phyloP scores from a whole-genome alignment of 2,329 filamentous ascomycete species.

The Claviceps sp. region DNA sequence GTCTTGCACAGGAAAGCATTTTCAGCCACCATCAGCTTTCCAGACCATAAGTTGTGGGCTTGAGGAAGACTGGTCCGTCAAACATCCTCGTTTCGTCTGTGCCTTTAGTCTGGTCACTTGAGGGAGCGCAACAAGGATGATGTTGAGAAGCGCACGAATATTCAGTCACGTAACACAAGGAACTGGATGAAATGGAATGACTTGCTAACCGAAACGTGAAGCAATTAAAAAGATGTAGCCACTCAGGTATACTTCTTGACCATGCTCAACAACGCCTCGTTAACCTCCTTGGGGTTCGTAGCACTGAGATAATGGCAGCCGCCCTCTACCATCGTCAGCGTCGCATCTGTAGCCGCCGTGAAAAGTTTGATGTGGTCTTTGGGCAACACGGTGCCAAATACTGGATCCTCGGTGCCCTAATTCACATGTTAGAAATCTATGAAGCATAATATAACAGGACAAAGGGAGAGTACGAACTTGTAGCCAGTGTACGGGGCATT shows the following conservation, averaged over 20 bases:
- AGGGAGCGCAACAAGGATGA: neutral
- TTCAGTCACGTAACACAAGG: neutral
- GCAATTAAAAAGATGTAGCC: neutral
- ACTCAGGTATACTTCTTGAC: slow-evolving; percentile 19
- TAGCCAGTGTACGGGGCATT: slow-evolving; percentile 39
- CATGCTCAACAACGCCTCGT: slow-evolving; percentile 31
- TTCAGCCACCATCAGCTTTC: too few species aligned
- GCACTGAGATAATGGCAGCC: slow-evolving; percentile 37
- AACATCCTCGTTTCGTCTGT: too few species aligned
- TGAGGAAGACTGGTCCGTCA: too few species aligned
- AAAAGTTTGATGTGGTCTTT: slow-evolving; percentile 38
- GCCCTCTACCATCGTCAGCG: slow-evolving; percentile 28
- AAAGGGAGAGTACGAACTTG: slow-evolving; percentile 22
- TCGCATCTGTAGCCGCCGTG: slow-evolving; percentile 29
- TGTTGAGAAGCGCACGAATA: neutral
- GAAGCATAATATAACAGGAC: neutral
- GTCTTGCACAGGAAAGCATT: too few species aligned
- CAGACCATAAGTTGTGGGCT: too few species aligned
- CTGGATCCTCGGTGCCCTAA: slow-evolving; percentile 32
- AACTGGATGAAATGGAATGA: neutral
- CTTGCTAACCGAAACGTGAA: neutral
- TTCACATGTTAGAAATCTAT: neutral
- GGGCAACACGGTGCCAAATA: slow-evolving; percentile 27
- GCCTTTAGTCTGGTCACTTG: too few species aligned
- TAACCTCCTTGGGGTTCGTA: slow-evolving; percentile 32